phyloP scores from a whole-genome alignment of 2,329 filamentous ascomycete genomes.

The Trichoderma semiorbis region DNA sequence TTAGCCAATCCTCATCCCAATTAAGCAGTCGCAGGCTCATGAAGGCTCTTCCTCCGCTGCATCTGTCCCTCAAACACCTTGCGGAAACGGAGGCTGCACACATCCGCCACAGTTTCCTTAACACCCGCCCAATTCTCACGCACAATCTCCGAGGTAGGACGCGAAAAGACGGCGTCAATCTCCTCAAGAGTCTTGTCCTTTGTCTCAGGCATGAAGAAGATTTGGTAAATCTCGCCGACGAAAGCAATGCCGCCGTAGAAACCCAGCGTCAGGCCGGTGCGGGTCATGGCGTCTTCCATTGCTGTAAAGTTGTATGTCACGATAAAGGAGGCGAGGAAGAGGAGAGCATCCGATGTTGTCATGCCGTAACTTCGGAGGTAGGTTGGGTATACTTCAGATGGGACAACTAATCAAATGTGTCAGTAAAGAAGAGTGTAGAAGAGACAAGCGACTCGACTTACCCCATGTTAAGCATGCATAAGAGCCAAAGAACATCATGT shows the following conservation, averaged over 20 bases:
- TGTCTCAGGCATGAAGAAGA: conserved; percentile 73
- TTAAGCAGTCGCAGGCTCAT: conserved; percentile 17
- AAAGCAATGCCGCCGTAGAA: conserved; percentile 74
- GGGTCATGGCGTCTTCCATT: conserved; percentile 66
- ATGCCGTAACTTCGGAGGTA: conserved; percentile 72
- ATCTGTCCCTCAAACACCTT: conserved; percentile 27
- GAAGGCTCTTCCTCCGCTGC: conserved; percentile 16
- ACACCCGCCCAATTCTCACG: conserved; percentile 49
- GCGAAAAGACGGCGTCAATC: conserved; percentile 64
- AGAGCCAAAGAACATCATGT: conserved; percentile 66
- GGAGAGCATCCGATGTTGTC: conserved; percentile 63
- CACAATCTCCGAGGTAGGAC: conserved; percentile 61
- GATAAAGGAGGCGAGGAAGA: conserved; percentile 69
- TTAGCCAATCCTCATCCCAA: neutral
- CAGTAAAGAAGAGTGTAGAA: neutral
- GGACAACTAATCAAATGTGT: conserved; percentile 43
- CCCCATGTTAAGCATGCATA: conserved; percentile 62
- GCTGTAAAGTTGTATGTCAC: conserved; percentile 72
- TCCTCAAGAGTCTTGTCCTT: conserved; percentile 68
- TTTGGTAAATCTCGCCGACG: conserved; percentile 67
- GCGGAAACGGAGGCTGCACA: conserved; percentile 24
- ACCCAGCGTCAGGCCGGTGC: conserved; percentile 62
- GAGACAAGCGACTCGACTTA: conserved; percentile 12
- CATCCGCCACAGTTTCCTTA: conserved; percentile 30
- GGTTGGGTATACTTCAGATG: conserved; percentile 68